Percentiles rank a stretch among this genome's conserved stretches.
These are phyloP conservation scores for Citrus cavaleriei DNA, from an alignment of 345 rosid genomes.

Conservation along the genomic window DNA sequence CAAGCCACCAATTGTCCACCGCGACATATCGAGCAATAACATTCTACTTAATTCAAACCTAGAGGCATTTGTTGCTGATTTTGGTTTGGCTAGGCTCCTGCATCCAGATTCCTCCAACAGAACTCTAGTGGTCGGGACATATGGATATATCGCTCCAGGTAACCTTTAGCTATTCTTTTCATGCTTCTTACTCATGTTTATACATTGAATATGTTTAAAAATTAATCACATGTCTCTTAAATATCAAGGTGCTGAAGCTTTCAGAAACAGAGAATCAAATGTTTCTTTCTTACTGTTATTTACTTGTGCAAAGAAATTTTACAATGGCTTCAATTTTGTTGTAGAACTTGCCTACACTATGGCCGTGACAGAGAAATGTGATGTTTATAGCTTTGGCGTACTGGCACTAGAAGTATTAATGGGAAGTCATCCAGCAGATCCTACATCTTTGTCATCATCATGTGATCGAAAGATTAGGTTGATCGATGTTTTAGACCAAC, in stretches of 20 bases:
- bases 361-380: no score
- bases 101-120: not conserved
- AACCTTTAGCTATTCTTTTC: not conserved
- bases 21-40: not conserved
- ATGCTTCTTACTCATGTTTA: no score
- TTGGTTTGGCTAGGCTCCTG: not conserved
- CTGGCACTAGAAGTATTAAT: no score
- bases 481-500: no score
- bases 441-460: no score
- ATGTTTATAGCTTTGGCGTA: no score
- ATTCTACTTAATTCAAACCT: not conserved
- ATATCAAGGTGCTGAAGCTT: no score
- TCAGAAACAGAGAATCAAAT: no score
- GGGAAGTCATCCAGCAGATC: no score
- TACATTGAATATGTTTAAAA: fast-evolving
- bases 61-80: not conserved
- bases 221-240: fast-evolving
- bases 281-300: no score
- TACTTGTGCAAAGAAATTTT: not conserved
- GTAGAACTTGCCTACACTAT: constrained; percentile 1
- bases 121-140: not conserved
- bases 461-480: no score
- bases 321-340: not conserved
- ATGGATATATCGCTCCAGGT: not conserved
- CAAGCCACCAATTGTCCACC: not conserved